Evolutionary conservation across 116 monocot species (phyloP).

Genomic region (Posidonia oceanica): DNA sequence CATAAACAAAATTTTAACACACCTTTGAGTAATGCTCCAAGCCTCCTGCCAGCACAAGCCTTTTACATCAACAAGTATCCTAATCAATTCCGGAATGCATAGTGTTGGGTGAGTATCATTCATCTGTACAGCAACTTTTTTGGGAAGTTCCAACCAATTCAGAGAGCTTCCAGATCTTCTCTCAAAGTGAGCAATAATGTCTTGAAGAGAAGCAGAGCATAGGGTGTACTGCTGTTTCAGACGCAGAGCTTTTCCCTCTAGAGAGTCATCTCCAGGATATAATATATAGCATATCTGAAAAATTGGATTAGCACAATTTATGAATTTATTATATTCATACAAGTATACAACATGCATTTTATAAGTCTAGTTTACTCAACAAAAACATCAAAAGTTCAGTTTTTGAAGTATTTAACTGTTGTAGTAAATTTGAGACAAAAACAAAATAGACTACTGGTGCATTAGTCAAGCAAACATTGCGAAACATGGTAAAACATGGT

Average conservation of each 20-base stretch:
- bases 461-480: no score
- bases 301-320: background rate
- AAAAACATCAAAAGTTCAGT: no score
- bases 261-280: conserved; percentile 93
- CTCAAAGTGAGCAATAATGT: conserved; percentile 89
- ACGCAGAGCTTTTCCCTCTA: conserved; percentile 88
- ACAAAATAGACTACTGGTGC: no score
- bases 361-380: no score
- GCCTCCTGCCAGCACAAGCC: conserved; percentile 82
- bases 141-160: conserved; percentile 84
- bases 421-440: no score
- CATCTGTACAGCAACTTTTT: conserved; percentile 96
- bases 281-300: conserved; percentile 79
- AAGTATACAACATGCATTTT: background rate
- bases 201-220: conserved; percentile 98
- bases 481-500: no score
- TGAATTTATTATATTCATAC: background rate
- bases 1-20: background rate
- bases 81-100: conserved; percentile 94
- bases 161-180: conserved; percentile 61
- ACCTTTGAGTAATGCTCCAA: conserved; percentile 94
- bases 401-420: no score
- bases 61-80: conserved; percentile 81
- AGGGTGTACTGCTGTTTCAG: conserved; percentile 97
- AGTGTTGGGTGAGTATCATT: conserved; percentile 98